Conservation (phyloP, 2,329 filamentous ascomycete genomes). For the Capronia americana region DNA sequence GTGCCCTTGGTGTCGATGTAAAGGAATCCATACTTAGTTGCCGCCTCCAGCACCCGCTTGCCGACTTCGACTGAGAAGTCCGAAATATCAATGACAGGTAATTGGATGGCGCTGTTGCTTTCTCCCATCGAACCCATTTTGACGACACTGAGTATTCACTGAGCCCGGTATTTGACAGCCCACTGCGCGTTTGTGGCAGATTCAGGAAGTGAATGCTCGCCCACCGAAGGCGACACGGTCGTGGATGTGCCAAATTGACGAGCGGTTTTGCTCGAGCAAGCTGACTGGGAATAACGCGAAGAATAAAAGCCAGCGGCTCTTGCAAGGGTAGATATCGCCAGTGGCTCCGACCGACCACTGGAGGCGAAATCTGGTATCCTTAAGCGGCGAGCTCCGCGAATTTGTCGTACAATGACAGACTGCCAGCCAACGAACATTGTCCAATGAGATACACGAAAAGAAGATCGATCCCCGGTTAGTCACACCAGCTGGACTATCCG, state of each 20-base stretch:
- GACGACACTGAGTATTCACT: neutral
- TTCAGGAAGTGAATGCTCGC: neutral
- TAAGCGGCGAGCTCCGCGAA: neutral
- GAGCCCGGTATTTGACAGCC: neutral
- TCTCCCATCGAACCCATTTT: slow-evolving; percentile 15
- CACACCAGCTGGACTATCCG: neutral
- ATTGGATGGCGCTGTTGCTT: slow-evolving; percentile 45
- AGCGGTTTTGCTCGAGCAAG: neutral
- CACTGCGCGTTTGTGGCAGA: neutral
- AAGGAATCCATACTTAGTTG: slow-evolving; percentile 83
- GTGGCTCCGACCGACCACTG: neutral
- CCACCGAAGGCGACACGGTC: neutral
- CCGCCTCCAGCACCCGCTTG: slow-evolving; percentile 76
- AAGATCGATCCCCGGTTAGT: neutral
- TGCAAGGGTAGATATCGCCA: neutral
- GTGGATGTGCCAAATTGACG: neutral
- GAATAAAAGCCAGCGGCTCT: neutral
- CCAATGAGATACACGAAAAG: neutral
- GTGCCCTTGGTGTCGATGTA: slow-evolving; percentile 79
- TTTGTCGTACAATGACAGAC: neutral
- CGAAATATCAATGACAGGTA: slow-evolving; percentile 85
- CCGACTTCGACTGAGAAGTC: slow-evolving; percentile 65
- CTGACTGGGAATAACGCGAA: neutral
- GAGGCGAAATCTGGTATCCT: neutral
- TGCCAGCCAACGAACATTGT: neutral